Evolutionary conservation across 2,329 filamentous ascomycete genomes (phyloP).

Genomic region (Diaporthe batatas): DNA sequence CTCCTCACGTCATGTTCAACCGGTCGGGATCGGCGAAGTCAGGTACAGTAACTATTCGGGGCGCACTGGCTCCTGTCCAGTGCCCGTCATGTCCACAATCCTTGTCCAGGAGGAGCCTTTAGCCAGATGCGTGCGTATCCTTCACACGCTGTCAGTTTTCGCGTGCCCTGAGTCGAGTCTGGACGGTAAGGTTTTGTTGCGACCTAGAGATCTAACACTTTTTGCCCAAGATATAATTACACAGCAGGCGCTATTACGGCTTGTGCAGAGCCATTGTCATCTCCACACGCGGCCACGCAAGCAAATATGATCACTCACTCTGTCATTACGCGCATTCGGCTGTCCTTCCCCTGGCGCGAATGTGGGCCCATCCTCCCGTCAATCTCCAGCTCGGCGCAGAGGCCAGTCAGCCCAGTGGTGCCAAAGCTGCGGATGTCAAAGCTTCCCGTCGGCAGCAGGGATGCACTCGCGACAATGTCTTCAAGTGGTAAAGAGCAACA

Average conservation of each 20-base stretch:
- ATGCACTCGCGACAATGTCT: slow-evolving; percentile 37
- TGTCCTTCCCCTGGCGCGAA: slow-evolving; percentile 6
- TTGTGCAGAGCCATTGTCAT: slow-evolving; percentile 24
- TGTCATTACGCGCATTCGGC: slow-evolving; percentile 32
- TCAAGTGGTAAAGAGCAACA: slow-evolving; percentile 25
- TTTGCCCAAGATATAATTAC: not conserved
- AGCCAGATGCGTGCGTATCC: not conserved
- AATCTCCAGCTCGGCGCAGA: slow-evolving; percentile 28
- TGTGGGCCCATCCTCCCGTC: slow-evolving; percentile 31
- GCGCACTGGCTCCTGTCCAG: slow-evolving; percentile 1
- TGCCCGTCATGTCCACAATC: not conserved
- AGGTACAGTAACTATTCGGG: slow-evolving; percentile 4
- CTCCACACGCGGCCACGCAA: slow-evolving; percentile 30
- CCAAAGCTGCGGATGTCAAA: slow-evolving; percentile 30
- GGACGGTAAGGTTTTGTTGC: slow-evolving; percentile 1
- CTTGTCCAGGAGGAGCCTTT: not conserved
- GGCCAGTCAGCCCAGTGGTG: slow-evolving; percentile 1
- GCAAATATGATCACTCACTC: not conserved
- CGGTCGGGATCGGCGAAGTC: slow-evolving; percentile 4
- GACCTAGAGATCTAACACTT: slow-evolving; percentile 24
- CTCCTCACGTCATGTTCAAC: not conserved
- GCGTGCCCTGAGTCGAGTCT: slow-evolving; percentile 22
- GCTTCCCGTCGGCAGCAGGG: slow-evolving; percentile 32
- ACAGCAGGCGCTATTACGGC: not conserved
- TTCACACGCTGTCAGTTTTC: slow-evolving; percentile 21